Percentiles rank a stretch among this genome's conserved stretches.
These are phyloP conservation scores for Cylindrodendrum hubeiense DNA, from an alignment of 2,329 filamentous ascomycete genomes.

Conservation along the genomic window DNA sequence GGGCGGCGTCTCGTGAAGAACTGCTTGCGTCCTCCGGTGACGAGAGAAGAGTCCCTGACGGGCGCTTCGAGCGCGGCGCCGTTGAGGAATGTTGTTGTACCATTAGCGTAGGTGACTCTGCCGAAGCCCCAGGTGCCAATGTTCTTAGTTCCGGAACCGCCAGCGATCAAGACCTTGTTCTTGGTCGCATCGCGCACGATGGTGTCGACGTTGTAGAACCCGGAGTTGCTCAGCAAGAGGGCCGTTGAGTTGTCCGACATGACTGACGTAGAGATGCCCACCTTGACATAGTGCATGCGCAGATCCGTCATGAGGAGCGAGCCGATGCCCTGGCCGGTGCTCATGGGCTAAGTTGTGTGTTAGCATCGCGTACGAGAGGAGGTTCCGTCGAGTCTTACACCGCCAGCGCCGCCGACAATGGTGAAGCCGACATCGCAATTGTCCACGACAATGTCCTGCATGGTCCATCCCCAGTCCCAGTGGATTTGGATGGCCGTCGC, in stretches of 20 bases:
- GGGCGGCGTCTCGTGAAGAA: constrained; percentile 25
- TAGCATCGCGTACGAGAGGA: background rate
- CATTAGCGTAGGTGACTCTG: constrained; percentile 26
- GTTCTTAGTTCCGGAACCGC: background rate
- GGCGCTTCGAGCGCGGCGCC: constrained; percentile 12
- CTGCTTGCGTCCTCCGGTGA: constrained; percentile 5
- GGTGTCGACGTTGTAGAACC: constrained; percentile 23
- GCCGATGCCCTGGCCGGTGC: constrained; percentile 31
- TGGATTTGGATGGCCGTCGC: constrained; percentile 76
- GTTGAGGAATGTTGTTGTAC: constrained; percentile 24
- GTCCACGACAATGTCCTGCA: constrained; percentile 13
- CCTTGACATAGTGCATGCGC: background rate
- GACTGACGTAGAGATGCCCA: constrained; percentile 12
- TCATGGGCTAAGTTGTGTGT: background rate
- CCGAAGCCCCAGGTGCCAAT: constrained; percentile 27
- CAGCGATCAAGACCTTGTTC: constrained; percentile 21
- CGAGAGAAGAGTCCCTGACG: constrained; percentile 5
- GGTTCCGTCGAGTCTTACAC: constrained; percentile 11
- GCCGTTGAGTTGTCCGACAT: constrained; percentile 29
- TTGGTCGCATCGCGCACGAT: constrained; percentile 10
- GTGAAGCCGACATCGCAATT: constrained; percentile 61
- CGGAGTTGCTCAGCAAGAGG: constrained; percentile 24
- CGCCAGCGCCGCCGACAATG: constrained; percentile 30
- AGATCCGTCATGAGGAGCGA: constrained; percentile 30
- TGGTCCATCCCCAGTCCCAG: constrained; percentile 78